Conservation (phyloP, 305 asterid species). For the Fraxinus latifolia region DNA sequence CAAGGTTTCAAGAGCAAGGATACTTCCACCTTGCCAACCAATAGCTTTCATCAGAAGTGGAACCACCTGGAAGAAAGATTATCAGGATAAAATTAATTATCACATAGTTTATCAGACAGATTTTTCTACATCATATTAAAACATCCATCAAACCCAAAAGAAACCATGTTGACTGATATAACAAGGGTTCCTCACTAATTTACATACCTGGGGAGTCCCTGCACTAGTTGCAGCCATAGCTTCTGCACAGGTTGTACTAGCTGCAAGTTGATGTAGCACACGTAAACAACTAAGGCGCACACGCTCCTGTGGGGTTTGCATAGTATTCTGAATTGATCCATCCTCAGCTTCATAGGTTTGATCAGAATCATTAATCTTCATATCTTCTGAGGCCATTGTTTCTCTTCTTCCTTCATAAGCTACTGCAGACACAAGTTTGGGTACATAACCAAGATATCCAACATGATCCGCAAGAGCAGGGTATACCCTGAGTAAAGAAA, state of each 20-base stretch:
- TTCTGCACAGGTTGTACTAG: slow-evolving; percentile 96
- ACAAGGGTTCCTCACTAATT: neutral
- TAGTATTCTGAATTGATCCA: slow-evolving; percentile 43
- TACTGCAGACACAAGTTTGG: slow-evolving; percentile 91
- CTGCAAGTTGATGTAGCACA: slow-evolving; percentile 96
- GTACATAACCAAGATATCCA: slow-evolving; percentile 95
- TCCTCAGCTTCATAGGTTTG: slow-evolving; percentile 57
- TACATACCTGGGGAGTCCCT: slow-evolving; percentile 87
- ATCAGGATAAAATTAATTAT: slow-evolving; percentile 18
- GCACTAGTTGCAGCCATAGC: slow-evolving; percentile 99
- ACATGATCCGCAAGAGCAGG: slow-evolving; percentile 99
- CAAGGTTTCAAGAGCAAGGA: slow-evolving; percentile 95
- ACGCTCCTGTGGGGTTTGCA: slow-evolving; percentile 87
- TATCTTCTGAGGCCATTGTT: slow-evolving; percentile 71
- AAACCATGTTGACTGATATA: neutral
- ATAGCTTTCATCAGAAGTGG: slow-evolving; percentile 98
- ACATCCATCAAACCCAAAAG: neutral
- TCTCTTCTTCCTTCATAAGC: slow-evolving; percentile 96
- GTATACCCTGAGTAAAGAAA: slow-evolving; percentile 87
- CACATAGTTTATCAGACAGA: neutral
- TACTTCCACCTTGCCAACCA: slow-evolving; percentile 99
- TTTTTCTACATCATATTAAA: slow-evolving; percentile 6
- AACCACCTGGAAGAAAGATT: slow-evolving; percentile 64
- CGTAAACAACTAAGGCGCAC: slow-evolving; percentile 97
- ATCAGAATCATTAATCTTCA: slow-evolving; percentile 25